Evolutionary conservation across 2,329 filamentous ascomycete species (phyloP).

Genomic region (Calonectria honghensis): DNA sequence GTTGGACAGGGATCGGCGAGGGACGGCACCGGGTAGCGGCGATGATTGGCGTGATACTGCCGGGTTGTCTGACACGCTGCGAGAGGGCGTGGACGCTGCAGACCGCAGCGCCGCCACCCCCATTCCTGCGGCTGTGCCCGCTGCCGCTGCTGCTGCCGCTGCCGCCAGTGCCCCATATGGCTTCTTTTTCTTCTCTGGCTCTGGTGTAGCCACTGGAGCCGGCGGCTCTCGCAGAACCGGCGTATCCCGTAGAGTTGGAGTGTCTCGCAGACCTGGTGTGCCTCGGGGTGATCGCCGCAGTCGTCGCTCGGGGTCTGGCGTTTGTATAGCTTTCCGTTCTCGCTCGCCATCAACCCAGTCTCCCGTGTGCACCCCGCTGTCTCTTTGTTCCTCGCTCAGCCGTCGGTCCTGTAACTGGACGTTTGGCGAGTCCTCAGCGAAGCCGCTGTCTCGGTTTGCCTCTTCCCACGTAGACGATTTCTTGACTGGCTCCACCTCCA

Average conservation of each 20-base stretch:
- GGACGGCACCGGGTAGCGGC: constrained; percentile 52
- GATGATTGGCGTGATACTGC: constrained; percentile 47
- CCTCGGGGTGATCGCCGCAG: constrained; percentile 58
- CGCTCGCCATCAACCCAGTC: constrained; percentile 63
- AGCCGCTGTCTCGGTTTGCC: constrained; percentile 60
- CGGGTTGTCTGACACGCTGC: constrained; percentile 64
- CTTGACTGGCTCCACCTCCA: constrained; percentile 60
- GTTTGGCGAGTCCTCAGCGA: constrained; percentile 62
- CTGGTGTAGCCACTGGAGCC: constrained; percentile 61
- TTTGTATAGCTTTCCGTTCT: constrained; percentile 50
- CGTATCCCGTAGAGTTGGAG: constrained; percentile 60
- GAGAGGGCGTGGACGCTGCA: constrained; percentile 45
- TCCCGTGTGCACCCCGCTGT: constrained; percentile 75
- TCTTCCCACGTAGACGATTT: constrained; percentile 46
- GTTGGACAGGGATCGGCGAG: constrained; percentile 71
- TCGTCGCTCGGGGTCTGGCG: constrained; percentile 57
- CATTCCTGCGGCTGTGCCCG: constrained; percentile 38
- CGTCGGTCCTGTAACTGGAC: constrained; percentile 61
- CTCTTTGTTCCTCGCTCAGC: constrained; percentile 64
- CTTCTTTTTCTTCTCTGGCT: constrained; percentile 66
- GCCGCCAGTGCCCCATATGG: constrained; percentile 56
- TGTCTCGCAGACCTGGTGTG: constrained; percentile 65
- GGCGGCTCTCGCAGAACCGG: constrained; percentile 67
- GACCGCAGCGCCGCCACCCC: constrained; percentile 42
- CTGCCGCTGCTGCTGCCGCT: constrained; percentile 40